These are phyloP conservation scores for Verticillium isaacii DNA, from an alignment of 2,329 filamentous ascomycete species.

Conservation along the genomic window DNA sequence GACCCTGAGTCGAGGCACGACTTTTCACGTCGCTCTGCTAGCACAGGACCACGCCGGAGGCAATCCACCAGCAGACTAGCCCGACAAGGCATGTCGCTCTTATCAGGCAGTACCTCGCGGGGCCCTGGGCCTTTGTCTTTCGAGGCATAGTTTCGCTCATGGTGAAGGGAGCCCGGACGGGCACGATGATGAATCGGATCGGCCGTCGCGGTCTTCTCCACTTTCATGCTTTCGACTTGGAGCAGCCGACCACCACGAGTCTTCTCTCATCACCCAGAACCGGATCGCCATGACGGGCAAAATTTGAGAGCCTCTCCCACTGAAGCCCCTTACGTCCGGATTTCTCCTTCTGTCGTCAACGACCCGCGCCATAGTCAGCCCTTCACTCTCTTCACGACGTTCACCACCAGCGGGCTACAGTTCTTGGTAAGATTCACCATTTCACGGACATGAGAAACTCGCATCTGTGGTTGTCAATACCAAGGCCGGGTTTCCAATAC, in stretches of 20 bases:
- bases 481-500: no score
- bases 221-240: slow-evolving; percentile 11
- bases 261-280: not conserved
- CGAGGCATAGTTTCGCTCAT: not conserved
- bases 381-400: no score
- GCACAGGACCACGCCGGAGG: not conserved
- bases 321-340: not conserved
- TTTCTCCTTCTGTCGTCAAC: not conserved
- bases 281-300: slow-evolving; percentile 6
- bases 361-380: no score
- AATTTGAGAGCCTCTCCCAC: slow-evolving; percentile 10
- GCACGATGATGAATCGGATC: not conserved
- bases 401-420: no score
- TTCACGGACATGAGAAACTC: no score
- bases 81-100: not conserved
- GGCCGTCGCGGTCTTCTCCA: slow-evolving; percentile 6
- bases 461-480: no score
- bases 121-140: not conserved
- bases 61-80: not conserved
- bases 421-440: no score
- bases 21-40: not conserved
- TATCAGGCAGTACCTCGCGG: not conserved
- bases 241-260: slow-evolving; percentile 7
- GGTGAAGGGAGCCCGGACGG: not conserved
- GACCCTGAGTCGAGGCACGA: not conserved